Conservation (phyloP, 2,329 filamentous ascomycete genomes). For the Penicillium sp. region DNA sequence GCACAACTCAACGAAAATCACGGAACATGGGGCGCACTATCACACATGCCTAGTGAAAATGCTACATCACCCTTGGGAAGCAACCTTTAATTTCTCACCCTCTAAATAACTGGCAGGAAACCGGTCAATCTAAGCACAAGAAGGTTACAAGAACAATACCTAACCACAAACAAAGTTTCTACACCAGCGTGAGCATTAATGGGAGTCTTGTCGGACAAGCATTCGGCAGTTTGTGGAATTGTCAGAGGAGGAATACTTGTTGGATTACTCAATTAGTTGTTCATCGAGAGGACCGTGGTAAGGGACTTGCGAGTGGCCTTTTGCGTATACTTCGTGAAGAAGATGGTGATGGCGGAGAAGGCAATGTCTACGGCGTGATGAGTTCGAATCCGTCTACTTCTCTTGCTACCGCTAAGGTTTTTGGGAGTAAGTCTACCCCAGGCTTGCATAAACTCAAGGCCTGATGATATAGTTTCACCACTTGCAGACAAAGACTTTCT, state of each 20-base stretch:
- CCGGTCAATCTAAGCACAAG: no score
- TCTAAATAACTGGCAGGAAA: no score
- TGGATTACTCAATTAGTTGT: slow-evolving; percentile 7
- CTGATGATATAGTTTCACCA: no score
- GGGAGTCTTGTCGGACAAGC: not conserved
- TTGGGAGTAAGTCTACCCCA: slow-evolving; percentile 1
- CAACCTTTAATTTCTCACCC: no score
- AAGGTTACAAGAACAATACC: not conserved
- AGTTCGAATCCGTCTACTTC: slow-evolving; percentile 4
- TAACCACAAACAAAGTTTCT: not conserved
- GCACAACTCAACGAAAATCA: no score
- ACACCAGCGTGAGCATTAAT: not conserved
- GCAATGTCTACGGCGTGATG: slow-evolving; percentile 6
- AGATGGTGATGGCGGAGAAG: no score
- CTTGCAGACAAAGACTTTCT: slow-evolving; percentile 4
- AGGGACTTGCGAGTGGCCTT: not conserved
- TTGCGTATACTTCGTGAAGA: not conserved
- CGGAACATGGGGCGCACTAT: no score
- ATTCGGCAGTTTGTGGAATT: not conserved
- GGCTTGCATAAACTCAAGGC: no score
- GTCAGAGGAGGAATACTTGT: not conserved
- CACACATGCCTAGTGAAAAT: no score
- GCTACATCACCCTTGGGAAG: no score
- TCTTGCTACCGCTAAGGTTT: not conserved
- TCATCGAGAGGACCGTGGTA: not conserved